Conservation (phyloP, 164 flowering plant genomes). For the Dillenia turbinata region DNA sequence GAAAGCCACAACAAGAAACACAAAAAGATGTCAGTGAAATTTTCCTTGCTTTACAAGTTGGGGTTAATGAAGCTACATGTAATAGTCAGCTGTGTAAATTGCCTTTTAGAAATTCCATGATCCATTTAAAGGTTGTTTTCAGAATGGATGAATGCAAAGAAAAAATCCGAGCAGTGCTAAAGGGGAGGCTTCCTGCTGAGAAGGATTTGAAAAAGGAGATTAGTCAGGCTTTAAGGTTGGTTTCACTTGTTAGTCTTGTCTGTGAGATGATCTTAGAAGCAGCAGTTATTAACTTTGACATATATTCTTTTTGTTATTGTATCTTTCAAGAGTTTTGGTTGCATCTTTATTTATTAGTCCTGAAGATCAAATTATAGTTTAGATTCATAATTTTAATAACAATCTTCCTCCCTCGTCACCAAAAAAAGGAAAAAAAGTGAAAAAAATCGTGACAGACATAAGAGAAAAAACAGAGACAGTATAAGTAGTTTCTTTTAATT, state of each 20-base stretch:
- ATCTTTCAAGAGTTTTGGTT: too few relatives aligned
- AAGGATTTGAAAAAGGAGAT: slow-evolving; percentile 87
- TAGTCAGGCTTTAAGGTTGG: slow-evolving; percentile 50
- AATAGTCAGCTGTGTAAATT: neutral
- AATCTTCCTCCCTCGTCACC: too few relatives aligned
- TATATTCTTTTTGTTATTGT: too few relatives aligned
- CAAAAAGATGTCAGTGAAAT: slow-evolving; percentile 58
- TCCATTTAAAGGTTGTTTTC: slow-evolving; percentile 18
- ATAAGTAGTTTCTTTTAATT: too few relatives aligned
- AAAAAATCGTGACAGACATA: too few relatives aligned
- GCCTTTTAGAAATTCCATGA: neutral
- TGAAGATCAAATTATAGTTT: too few relatives aligned
- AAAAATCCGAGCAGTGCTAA: slow-evolving; percentile 65
- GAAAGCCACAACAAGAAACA: slow-evolving; percentile 66
- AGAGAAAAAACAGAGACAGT: too few relatives aligned
- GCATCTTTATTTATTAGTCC: too few relatives aligned
- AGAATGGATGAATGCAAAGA: slow-evolving; percentile 86
- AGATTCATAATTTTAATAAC: too few relatives aligned
- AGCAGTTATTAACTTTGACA: too few relatives aligned
- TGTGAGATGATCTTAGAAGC: too few relatives aligned
- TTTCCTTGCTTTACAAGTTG: slow-evolving; percentile 3
- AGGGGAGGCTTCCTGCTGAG: slow-evolving; percentile 89
- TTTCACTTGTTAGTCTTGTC: neutral
- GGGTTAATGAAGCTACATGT: neutral
- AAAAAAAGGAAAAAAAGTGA: too few relatives aligned